Conservation (phyloP, 2,329 filamentous ascomycete genomes). For the Aspergillus hiratsukae region DNA sequence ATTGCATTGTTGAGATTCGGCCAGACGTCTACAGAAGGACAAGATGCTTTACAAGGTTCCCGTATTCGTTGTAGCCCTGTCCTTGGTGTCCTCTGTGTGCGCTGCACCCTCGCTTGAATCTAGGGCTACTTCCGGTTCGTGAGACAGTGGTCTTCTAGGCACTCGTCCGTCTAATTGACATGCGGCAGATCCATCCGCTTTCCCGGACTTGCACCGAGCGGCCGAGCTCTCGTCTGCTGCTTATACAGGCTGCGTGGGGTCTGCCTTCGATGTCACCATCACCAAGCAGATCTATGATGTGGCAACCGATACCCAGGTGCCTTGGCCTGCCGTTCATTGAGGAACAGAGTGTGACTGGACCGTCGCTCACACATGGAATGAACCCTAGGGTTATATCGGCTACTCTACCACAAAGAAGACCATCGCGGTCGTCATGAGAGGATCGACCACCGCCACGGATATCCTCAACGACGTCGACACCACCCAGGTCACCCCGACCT, state of each 20-base stretch:
- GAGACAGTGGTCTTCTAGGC: neutral
- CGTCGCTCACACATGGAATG: neutral
- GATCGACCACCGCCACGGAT: constrained; percentile 23
- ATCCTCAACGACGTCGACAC: constrained; percentile 26
- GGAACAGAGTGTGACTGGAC: neutral
- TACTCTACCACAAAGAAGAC: constrained; percentile 21
- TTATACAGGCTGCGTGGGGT: constrained; percentile 22
- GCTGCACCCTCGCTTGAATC: neutral
- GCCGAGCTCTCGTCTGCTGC: constrained; percentile 29
- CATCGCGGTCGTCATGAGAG: constrained; percentile 28
- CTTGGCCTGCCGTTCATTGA: neutral
- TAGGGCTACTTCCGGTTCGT: neutral
- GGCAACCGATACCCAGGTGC: constrained; percentile 22
- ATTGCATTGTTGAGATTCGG: neutral
- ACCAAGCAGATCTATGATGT: constrained; percentile 23
- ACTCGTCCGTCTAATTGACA: neutral
- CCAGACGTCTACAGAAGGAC: neutral
- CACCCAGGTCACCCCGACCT: constrained; percentile 17
- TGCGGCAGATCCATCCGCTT: constrained; percentile 14
- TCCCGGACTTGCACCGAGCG: constrained; percentile 19
- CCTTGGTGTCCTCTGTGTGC: neutral
- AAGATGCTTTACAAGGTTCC: neutral
- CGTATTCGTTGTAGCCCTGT: neutral
- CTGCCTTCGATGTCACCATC: constrained; percentile 28
- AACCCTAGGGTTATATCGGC: constrained; percentile 22